phyloP scores from a whole-genome alignment of 2,329 filamentous ascomycete species.

The Verticillium klebahnii region DNA sequence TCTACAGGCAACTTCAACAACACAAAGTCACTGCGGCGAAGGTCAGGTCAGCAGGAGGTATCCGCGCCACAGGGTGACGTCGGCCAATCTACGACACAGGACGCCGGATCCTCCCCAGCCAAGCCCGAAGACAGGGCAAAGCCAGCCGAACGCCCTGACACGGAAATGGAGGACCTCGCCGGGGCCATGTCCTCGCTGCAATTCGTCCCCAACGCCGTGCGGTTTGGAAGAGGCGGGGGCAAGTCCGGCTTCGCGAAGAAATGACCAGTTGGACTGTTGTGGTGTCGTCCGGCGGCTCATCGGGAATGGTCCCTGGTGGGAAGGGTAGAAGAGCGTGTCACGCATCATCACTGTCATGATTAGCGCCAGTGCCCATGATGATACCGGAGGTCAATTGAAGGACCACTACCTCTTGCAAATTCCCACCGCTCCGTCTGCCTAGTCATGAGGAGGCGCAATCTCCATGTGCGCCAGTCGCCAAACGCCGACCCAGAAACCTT shows the following conservation, averaged over 20 bases:
- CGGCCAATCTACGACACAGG: not conserved
- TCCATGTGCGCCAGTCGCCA: slow-evolving; percentile 6
- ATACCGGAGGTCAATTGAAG: slow-evolving; percentile 25
- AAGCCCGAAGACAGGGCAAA: not conserved
- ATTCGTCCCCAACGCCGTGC: slow-evolving; percentile 64
- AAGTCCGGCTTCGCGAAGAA: slow-evolving; percentile 48
- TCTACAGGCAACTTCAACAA: slow-evolving; percentile 29
- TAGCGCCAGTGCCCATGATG: slow-evolving; percentile 18
- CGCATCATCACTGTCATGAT: slow-evolving; percentile 11
- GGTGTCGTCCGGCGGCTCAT: slow-evolving; percentile 7
- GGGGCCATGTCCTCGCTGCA: slow-evolving; percentile 67
- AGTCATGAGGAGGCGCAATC: not conserved
- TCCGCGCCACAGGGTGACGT: not conserved
- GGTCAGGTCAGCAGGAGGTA: slow-evolving; percentile 25
- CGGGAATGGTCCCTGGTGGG: slow-evolving; percentile 2
- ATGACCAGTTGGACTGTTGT: slow-evolving; percentile 23
- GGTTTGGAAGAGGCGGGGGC: slow-evolving; percentile 56
- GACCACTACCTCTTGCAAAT: slow-evolving; percentile 29
- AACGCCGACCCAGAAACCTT: not conserved
- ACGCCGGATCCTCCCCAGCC: not conserved
- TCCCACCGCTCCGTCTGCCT: not conserved
- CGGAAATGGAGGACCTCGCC: slow-evolving; percentile 58
- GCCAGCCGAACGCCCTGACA: slow-evolving; percentile 26
- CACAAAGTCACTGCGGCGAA: slow-evolving; percentile 26
- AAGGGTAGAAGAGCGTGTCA: not conserved